Evolutionary conservation across 805 yeast species (phyloP).

Genomic region (Kazachstania viticola): DNA sequence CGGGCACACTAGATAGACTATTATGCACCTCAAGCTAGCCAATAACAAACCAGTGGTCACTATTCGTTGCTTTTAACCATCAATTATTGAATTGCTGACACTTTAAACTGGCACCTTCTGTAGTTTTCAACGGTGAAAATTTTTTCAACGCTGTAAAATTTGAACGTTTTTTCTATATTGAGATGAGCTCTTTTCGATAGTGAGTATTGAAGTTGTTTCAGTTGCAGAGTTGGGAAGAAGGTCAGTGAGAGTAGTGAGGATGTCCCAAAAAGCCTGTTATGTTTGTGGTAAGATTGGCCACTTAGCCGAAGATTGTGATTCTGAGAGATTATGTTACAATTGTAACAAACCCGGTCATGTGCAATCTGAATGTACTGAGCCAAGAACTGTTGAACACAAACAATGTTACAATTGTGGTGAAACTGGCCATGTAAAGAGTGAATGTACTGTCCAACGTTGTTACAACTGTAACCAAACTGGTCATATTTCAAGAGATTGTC

Average conservation of each 20-base stretch:
- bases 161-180: too few species aligned
- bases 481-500: slow-evolving; percentile 72
- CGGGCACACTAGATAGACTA: too few species aligned
- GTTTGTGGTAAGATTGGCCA: slow-evolving; percentile 91
- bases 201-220: too few species aligned
- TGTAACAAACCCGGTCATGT: slow-evolving; percentile 86
- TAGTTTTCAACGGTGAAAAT: slow-evolving; percentile 1
- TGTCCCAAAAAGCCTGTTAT: slow-evolving; percentile 69
- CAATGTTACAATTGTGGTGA: slow-evolving; percentile 92
- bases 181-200: too few species aligned
- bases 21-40: too few species aligned
- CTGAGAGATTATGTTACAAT: slow-evolving; percentile 84
- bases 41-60: too few species aligned
- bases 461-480: slow-evolving; percentile 71
- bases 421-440: slow-evolving; percentile 79
- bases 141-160: too few species aligned
- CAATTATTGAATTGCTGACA: too few species aligned
- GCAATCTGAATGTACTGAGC: slow-evolving; percentile 78
- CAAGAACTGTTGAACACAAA: slow-evolving; percentile 73
- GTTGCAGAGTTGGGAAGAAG: too few species aligned
- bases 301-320: slow-evolving; percentile 81
- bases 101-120: not conserved
- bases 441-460: slow-evolving; percentile 69
- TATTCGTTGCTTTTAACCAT: too few species aligned
- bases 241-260: too few species aligned